Conservation (phyloP, 345 rosid genomes). For the Eucalyptus tenuipes region DNA sequence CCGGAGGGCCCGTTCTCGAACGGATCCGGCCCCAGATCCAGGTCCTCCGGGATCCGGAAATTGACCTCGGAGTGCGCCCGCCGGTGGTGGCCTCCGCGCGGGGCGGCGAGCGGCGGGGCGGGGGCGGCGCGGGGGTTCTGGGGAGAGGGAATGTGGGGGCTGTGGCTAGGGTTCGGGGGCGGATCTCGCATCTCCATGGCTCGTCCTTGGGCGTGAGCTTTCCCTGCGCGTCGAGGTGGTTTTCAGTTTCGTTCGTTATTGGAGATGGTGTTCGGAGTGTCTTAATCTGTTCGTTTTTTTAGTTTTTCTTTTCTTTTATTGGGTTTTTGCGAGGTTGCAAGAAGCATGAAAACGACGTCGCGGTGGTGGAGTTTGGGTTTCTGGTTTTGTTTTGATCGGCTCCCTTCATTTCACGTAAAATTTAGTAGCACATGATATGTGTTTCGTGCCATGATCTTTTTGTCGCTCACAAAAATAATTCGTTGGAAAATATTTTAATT, state of each 20-base stretch:
- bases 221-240: background rate
- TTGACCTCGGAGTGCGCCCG: conserved; percentile 84
- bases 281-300: background rate
- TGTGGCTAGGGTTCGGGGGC: background rate
- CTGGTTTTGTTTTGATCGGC: background rate
- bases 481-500: background rate
- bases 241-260: background rate
- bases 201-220: background rate
- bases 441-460: background rate
- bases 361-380: background rate
- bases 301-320: background rate
- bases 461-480: background rate
- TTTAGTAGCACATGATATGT: background rate
- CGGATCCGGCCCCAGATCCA: conserved; percentile 60
- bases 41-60: conserved; percentile 74
- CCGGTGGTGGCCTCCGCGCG: conserved; percentile 53
- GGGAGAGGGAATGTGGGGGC: background rate
- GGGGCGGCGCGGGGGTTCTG: background rate
- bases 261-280: background rate
- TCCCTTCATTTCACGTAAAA: background rate
- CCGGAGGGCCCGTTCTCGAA: conserved; percentile 17
- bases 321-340: background rate
- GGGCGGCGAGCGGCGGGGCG: background rate
- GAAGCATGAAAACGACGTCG: background rate
- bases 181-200: background rate